Conservation (phyloP, 1,284 basidiomycete genomes). For the Naganishia liquefaciens region DNA sequence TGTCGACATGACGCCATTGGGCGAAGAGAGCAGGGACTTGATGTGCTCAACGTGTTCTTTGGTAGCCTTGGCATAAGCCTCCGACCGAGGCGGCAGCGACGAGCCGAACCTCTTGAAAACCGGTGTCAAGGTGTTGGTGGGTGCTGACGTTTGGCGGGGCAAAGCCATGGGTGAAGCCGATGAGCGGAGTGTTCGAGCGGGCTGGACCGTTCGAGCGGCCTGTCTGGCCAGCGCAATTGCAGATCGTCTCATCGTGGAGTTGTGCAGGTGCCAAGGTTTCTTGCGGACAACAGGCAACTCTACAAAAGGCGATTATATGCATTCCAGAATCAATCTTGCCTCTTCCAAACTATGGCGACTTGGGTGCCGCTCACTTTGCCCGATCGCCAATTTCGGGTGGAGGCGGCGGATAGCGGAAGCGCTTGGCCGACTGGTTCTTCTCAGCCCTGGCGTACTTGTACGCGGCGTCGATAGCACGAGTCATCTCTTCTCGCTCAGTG, state of each 20-base stretch:
- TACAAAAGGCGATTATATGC: too few species aligned
- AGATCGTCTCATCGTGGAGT: conserved; percentile 12
- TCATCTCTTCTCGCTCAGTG: background rate
- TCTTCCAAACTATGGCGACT: background rate
- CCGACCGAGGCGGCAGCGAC: conserved; percentile 46
- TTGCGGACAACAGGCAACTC: background rate
- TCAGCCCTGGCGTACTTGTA: background rate
- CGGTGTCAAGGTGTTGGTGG: background rate
- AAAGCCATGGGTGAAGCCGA: background rate
- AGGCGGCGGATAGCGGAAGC: conserved; percentile 1
- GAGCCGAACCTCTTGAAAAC: conserved; percentile 41
- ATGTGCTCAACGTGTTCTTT: conserved; percentile 56
- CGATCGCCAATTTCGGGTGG: conserved; percentile 13
- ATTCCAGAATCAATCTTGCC: too few species aligned
- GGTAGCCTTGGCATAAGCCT: conserved; percentile 55
- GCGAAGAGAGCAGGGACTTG: conserved; percentile 55
- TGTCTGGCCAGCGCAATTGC: conserved; percentile 20
- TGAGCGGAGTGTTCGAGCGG: conserved; percentile 2
- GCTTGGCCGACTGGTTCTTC: background rate
- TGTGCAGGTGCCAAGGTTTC: background rate
- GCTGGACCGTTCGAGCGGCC: background rate
- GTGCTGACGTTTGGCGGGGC: background rate
- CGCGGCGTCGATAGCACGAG: background rate
- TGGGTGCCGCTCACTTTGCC: conserved; percentile 16
- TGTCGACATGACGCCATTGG: conserved; percentile 57